Percentiles rank a stretch among this genome's conserved stretches.
These are phyloP conservation scores for Geosmithia putterillii DNA, from an alignment of 2,329 filamentous ascomycete species.

Conservation along the genomic window DNA sequence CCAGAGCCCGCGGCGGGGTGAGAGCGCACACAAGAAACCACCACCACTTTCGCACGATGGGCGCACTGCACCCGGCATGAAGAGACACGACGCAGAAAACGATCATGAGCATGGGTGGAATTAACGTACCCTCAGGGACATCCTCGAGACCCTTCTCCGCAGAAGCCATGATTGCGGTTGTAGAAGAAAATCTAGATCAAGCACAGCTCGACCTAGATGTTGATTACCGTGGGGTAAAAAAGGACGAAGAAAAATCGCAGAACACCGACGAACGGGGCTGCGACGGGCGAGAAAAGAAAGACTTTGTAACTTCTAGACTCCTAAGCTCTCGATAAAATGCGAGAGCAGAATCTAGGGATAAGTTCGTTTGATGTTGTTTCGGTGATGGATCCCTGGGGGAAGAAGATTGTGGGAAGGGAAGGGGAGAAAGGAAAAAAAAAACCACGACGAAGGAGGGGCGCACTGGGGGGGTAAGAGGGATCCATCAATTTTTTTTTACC, in stretches of 20 bases:
- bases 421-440: slow-evolving; percentile 20
- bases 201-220: slow-evolving; percentile 62
- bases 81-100: neutral
- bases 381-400: slow-evolving; percentile 13
- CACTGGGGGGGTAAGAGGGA: slow-evolving; percentile 11
- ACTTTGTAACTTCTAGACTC: slow-evolving; percentile 29
- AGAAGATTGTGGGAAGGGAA: slow-evolving; percentile 11
- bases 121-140: slow-evolving; percentile 76
- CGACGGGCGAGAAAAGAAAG: slow-evolving; percentile 14
- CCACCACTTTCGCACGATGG: neutral
- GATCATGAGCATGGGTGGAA: neutral
- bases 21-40: slow-evolving; percentile 1
- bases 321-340: slow-evolving; percentile 29
- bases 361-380: slow-evolving; percentile 12
- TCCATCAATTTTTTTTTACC: slow-evolving; percentile 21
- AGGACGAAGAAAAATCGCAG: slow-evolving; percentile 23
- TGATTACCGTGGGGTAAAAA: slow-evolving; percentile 26
- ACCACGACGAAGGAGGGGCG: slow-evolving; percentile 23
- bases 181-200: slow-evolving; percentile 54
- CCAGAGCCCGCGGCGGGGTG: neutral
- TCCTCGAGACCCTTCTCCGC: slow-evolving; percentile 95
- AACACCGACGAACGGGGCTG: slow-evolving; percentile 20
- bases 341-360: slow-evolving; percentile 31
- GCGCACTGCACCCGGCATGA: neutral
- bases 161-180: slow-evolving; percentile 87